Conservation (phyloP, 371 early-diverging fungal species). For the Capniomyces stellatus region DNA sequence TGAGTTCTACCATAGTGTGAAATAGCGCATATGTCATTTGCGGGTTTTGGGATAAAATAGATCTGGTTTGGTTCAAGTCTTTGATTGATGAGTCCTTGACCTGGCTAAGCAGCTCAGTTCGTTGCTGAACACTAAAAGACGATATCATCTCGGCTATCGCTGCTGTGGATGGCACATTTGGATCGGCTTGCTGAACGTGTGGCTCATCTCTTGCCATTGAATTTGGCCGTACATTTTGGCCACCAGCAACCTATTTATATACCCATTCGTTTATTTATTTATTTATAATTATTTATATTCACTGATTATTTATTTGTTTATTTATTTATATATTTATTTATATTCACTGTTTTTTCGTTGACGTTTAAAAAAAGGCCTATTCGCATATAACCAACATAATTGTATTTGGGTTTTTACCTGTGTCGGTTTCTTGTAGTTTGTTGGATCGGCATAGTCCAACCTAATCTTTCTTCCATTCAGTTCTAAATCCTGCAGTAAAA, state of each 20-base stretch:
- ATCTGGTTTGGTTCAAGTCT: conserved; percentile 44
- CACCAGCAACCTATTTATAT: no score
- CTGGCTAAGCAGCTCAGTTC: conserved; percentile 51
- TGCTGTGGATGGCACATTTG: conserved; percentile 23
- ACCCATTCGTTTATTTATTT: no score
- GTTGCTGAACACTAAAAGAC: conserved; percentile 44
- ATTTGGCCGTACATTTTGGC: no score
- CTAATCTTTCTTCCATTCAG: conserved; percentile 28
- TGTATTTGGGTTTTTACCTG: no score
- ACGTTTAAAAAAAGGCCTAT: no score
- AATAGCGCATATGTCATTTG: conserved; percentile 73
- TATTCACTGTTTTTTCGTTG: no score
- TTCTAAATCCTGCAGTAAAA: conserved; percentile 27
- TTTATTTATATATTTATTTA: no score
- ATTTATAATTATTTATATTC: no score
- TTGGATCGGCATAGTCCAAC: conserved; percentile 31
- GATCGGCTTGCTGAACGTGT: no score
- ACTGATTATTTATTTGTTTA: no score
- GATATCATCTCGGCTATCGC: conserved; percentile 44
- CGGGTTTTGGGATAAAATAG: conserved; percentile 53
- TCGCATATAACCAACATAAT: no score
- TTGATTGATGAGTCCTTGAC: conserved; percentile 42
- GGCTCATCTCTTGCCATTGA: no score
- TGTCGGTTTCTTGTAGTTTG: neutral
- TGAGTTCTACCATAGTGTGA: conserved; percentile 65